Conservation (phyloP, 164 flowering plant genomes). For the Vitis rupestris region DNA sequence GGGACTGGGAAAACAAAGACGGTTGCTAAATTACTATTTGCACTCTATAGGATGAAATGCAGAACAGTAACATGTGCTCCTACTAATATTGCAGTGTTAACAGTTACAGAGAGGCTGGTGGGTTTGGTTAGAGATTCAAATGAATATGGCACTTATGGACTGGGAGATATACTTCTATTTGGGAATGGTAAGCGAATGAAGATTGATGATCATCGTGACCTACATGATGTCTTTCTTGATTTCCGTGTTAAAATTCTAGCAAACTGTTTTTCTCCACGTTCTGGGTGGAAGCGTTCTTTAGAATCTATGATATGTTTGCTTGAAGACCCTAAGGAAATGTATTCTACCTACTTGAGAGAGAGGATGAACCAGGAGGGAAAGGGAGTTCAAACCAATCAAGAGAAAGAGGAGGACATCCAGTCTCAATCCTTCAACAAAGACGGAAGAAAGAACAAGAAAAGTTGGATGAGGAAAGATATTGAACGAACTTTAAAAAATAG, state of each 20-base stretch:
- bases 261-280: conserved; percentile 27
- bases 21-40: conserved; percentile 25
- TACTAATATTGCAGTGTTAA: conserved; percentile 44
- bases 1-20: conserved; percentile 67
- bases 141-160: conserved; percentile 26
- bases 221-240: conserved; percentile 46
- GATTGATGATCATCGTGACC: conserved; percentile 31
- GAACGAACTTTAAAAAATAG: conserved; percentile 1
- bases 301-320: conserved; percentile 37
- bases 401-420: background rate
- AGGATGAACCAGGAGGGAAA: background rate
- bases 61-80: conserved; percentile 58
- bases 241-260: conserved; percentile 31
- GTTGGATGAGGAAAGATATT: conserved; percentile 3
- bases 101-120: conserved; percentile 35
- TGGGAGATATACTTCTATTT: conserved; percentile 56
- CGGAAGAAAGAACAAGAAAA: background rate
- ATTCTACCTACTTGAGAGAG: conserved; percentile 21
- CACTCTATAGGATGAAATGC: conserved; percentile 31
- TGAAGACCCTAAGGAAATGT: conserved; percentile 23
- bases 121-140: conserved; percentile 17
- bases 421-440: too few species aligned
- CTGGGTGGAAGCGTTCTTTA: conserved; percentile 39
- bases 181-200: conserved; percentile 53
- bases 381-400: background rate